Conservation (phyloP, 208 protist species). For the Crithidia mellificae region DNA sequence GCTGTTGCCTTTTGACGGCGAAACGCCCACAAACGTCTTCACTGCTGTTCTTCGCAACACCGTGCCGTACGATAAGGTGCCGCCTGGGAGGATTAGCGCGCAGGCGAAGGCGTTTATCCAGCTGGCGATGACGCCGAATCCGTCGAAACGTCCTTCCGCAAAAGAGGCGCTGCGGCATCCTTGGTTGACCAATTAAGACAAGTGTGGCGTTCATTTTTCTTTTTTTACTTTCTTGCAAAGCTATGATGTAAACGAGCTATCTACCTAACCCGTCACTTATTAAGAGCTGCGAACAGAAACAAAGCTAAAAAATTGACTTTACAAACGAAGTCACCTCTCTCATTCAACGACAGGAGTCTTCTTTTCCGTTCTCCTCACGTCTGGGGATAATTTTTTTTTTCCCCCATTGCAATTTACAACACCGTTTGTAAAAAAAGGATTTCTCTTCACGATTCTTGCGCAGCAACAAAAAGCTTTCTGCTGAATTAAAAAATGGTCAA, state of each 20-base stretch:
- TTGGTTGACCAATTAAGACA: conserved; percentile 43
- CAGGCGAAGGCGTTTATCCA: conserved; percentile 61
- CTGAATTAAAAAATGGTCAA: no score
- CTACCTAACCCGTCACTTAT: no score
- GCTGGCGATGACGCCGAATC: conserved; percentile 55
- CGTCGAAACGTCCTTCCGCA: conserved; percentile 59
- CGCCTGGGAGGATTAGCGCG: conserved; percentile 34
- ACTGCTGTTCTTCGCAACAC: conserved; percentile 46
- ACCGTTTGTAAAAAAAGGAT: no score
- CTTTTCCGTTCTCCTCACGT: no score
- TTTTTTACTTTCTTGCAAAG: background rate
- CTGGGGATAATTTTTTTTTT: no score
- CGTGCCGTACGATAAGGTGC: conserved; percentile 71
- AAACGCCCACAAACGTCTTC: conserved; percentile 68
- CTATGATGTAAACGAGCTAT: background rate
- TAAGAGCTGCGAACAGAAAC: no score
- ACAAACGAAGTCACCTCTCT: no score
- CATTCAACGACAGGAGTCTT: no score
- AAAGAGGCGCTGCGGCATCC: conserved; percentile 61
- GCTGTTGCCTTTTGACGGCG: conserved; percentile 77
- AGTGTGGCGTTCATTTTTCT: background rate
- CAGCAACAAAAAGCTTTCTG: no score
- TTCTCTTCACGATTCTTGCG: no score
- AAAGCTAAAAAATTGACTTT: no score
- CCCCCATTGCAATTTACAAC: no score